These are phyloP conservation scores for Globisporangium polare DNA, from an alignment of 352 stramenopile genomes.

Conservation along the genomic window DNA sequence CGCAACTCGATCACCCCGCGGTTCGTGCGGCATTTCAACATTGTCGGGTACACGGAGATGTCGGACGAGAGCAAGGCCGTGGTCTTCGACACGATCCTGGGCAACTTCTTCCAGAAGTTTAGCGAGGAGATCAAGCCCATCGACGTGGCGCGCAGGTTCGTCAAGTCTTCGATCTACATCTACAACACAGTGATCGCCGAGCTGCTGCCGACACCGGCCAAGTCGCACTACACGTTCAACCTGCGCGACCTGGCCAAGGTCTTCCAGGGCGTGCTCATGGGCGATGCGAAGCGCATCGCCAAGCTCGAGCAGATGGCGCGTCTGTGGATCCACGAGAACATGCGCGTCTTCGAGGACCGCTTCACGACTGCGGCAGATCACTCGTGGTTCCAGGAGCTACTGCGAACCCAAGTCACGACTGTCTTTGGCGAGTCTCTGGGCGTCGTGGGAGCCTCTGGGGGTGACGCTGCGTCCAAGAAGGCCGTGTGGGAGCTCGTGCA, in stretches of 20 bases:
- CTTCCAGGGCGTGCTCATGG: constrained; percentile 83
- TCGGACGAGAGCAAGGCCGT: constrained; percentile 77
- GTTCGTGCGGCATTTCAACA: constrained; percentile 84
- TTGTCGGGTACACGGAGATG: constrained; percentile 84
- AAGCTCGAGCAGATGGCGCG: constrained; percentile 68
- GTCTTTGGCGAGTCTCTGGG: constrained; percentile 53
- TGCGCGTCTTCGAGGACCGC: constrained; percentile 86
- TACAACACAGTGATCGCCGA: constrained; percentile 85
- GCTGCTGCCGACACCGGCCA: constrained; percentile 75
- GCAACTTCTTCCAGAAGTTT: constrained; percentile 68
- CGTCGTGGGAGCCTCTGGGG: constrained; percentile 11
- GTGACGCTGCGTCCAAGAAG: constrained; percentile 24
- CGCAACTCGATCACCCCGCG: constrained; percentile 77
- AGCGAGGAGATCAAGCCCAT: constrained; percentile 60
- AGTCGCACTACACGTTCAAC: constrained; percentile 89
- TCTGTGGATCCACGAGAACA: constrained; percentile 84
- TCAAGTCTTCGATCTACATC: constrained; percentile 71
- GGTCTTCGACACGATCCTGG: constrained; percentile 81
- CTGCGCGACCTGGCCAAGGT: constrained; percentile 87
- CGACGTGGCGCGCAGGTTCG: constrained; percentile 50
- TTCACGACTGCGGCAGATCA: constrained; percentile 73
- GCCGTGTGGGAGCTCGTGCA: constrained; percentile 64
- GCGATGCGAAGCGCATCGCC: constrained; percentile 65
- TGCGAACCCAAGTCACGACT: constrained; percentile 51
- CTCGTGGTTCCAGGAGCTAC: constrained; percentile 73